phyloP scores from a whole-genome alignment of 768 basidiomycete species.

The Phlegmacium glaucopus region DNA sequence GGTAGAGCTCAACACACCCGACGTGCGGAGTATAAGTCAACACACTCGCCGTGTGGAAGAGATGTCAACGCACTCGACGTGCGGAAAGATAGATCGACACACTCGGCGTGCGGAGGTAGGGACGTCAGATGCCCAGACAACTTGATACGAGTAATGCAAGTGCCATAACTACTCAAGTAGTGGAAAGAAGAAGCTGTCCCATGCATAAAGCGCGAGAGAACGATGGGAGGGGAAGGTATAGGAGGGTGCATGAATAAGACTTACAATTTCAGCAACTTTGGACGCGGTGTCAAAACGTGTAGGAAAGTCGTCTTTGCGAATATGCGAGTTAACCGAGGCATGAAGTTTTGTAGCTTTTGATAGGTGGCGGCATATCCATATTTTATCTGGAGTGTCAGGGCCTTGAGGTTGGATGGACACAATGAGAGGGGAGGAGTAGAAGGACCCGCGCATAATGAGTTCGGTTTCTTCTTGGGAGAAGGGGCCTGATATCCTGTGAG shows the following conservation, averaged over 20 bases:
- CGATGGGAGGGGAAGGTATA: background rate
- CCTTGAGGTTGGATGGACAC: conserved; percentile 20
- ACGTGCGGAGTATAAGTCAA: too few relatives aligned
- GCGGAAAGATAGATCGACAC: too few relatives aligned
- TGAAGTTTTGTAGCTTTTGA: conserved; percentile 14
- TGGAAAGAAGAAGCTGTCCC: too few relatives aligned
- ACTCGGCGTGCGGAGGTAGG: too few relatives aligned
- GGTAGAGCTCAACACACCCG: too few relatives aligned
- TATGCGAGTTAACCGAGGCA: conserved; percentile 23
- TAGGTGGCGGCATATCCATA: conserved; percentile 24
- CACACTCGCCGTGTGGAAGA: too few relatives aligned
- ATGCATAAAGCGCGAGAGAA: too few relatives aligned
- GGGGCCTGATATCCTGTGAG: conserved; percentile 26
- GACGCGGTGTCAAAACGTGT: conserved; percentile 22
- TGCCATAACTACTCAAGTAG: too few relatives aligned
- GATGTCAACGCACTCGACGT: too few relatives aligned
- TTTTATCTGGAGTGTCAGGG: conserved; percentile 21
- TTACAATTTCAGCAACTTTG: conserved; percentile 20
- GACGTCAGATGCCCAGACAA: too few relatives aligned
- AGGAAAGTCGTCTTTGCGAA: conserved; percentile 23
- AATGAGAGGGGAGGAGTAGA: conserved; percentile 27
- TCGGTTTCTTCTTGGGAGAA: conserved; percentile 14
- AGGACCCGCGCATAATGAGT: conserved; percentile 22
- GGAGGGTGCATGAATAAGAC: conserved; percentile 3
- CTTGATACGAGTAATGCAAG: too few relatives aligned